Percentiles rank a stretch among this genome's conserved stretches.
phyloP scores from a whole-genome alignment of 495 filamentous ascomycete genomes.

The Podospora comata region DNA sequence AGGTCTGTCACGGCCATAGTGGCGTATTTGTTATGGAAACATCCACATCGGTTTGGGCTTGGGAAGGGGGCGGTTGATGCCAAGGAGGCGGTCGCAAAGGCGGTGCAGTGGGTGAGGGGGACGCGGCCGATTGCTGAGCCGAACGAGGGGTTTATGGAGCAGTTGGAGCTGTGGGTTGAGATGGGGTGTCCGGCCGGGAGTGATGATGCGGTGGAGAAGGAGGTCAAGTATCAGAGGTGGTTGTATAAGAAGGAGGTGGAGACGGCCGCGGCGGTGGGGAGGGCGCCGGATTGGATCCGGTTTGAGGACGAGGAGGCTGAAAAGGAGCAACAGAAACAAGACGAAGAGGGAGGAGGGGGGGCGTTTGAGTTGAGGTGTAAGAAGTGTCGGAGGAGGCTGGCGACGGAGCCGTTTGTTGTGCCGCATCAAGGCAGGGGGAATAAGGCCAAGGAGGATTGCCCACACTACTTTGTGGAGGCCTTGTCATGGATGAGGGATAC shows the following conservation, averaged over 20 bases:
- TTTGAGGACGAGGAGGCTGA: slow-evolving; percentile 72
- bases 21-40: slow-evolving; percentile 76
- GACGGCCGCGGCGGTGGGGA: slow-evolving; percentile 61
- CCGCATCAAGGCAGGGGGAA: slow-evolving; percentile 33
- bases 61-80: slow-evolving; percentile 27
- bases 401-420: slow-evolving; percentile 41
- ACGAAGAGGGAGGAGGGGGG: neutral
- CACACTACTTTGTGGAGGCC: slow-evolving; percentile 85
- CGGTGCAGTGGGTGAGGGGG: slow-evolving; percentile 56
- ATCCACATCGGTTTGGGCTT: slow-evolving; percentile 43
- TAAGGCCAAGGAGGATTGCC: slow-evolving; percentile 49
- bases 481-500: slow-evolving; percentile 89
- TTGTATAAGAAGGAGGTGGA: slow-evolving; percentile 75
- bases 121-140: slow-evolving; percentile 73
- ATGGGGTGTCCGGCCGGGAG: slow-evolving; percentile 71
- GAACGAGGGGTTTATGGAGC: slow-evolving; percentile 83
- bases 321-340: slow-evolving; percentile 14
- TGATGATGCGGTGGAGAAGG: slow-evolving; percentile 50
- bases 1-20: slow-evolving; percentile 81
- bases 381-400: slow-evolving; percentile 58
- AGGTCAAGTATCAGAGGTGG: slow-evolving; percentile 84
- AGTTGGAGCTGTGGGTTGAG: slow-evolving; percentile 79
- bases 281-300: slow-evolving; percentile 64
- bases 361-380: slow-evolving; percentile 55
- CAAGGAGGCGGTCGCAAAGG: slow-evolving; percentile 31